Evolutionary conservation across 768 basidiomycete species (phyloP), one percentile per base, ranked within the genome.

Genomic region (Rhizopogon salebrosus): DNA sequence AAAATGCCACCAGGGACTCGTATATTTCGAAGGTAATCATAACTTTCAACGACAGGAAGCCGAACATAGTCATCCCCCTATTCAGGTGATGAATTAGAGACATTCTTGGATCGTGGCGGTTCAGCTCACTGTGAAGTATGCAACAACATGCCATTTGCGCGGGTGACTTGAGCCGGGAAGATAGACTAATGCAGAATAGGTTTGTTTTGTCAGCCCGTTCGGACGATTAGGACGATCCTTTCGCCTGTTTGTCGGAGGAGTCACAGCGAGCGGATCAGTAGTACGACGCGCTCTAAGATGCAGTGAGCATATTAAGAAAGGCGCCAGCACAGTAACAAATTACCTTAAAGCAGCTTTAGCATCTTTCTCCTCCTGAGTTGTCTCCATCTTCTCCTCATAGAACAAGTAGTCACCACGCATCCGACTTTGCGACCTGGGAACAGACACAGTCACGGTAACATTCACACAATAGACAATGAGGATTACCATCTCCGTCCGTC

Each of bases 361-460:
- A 57, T 88, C 85, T 57, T 83, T 80, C 64, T 89, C 88, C 62
- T 88, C 89, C 54, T 84, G 82, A 1, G 87, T 90, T 0, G 84
- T 85, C 59, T 87, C 87, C 46, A 88, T 83, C 62, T 89, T 89
- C 65, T 89, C 87, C 62, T 89, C 89, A 58, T 91, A 91, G 67
- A 89, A 90, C 14, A 91, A 71, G 62, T 88, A 90, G 64, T 87
- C 88, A 20, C 84, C 87, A 23, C 86, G 75, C 89, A 91, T 91
- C 54, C 89, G 73, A 66, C 89, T 90, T 64, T 90, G 89, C 1
- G 89, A 90, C 87, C 88, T 89, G 56, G 16, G 14, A 35, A 23
- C 10, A 27, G 27, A 23, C 57, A 6, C 57, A 46, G 54, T 50
- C 31, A 9, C n/a, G 38, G 40, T 29, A 45, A 37, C 26, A 37